Percentiles rank a stretch among this genome's conserved stretches.
phyloP scores from a whole-genome alignment of 192 early-diverging fungal species.

The Rhizophagus prolifer region DNA sequence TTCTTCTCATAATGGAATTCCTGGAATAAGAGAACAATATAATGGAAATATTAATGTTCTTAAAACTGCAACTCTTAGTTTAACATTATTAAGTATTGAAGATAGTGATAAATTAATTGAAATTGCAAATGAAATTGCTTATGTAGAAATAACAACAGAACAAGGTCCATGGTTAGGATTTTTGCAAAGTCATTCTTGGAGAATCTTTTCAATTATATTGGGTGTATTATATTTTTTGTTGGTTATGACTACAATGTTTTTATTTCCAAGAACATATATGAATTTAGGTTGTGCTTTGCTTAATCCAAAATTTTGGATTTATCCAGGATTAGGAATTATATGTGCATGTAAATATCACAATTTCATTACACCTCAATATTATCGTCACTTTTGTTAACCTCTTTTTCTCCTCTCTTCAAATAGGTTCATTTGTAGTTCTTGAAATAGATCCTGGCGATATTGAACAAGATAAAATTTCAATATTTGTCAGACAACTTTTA shows the following conservation, averaged over 20 bases:
- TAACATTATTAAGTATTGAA: not conserved
- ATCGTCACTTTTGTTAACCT: too few species aligned
- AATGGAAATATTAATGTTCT: not conserved
- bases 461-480: not conserved
- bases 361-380: too few species aligned
- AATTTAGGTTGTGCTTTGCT: not conserved
- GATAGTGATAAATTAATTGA: not conserved
- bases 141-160: not conserved
- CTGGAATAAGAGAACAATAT: not conserved
- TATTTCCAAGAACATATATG: not conserved
- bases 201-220: not conserved
- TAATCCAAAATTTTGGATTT: not conserved
- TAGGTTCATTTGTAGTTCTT: not conserved
- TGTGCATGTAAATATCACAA: not conserved
- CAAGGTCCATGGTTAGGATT: not conserved
- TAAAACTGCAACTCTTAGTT: not conserved
- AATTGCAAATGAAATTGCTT: not conserved
- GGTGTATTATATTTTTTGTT: not conserved
- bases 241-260: not conserved
- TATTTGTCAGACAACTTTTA: not conserved
- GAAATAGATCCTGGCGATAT: not conserved
- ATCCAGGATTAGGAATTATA: not conserved
- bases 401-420: not conserved
- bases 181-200: not conserved
- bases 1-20: not conserved